Conservation (phyloP, 805 yeast species). For the Wickerhamiella cacticola region DNA sequence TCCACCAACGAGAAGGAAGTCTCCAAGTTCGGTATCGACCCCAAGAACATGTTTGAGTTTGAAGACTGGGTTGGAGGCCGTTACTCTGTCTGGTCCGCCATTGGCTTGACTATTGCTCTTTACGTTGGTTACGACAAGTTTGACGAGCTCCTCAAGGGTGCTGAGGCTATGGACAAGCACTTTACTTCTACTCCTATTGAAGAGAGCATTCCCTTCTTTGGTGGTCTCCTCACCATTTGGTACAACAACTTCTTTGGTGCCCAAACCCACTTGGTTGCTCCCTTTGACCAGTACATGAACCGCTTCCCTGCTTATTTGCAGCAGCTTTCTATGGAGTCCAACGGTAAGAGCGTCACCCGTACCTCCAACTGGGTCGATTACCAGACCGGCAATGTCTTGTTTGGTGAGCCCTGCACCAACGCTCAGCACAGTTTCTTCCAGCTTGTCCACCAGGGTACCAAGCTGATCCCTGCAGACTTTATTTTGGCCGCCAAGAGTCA, state of each 20-base stretch:
- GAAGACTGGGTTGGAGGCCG: conserved; percentile 99
- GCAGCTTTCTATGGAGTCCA: conserved; percentile 97
- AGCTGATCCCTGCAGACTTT: conserved; percentile 93
- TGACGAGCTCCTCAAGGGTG: conserved; percentile 86
- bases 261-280: conserved; percentile 96
- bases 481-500: conserved; percentile 95
- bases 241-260: conserved; percentile 97
- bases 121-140: conserved; percentile 95
- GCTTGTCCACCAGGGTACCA: conserved; percentile 97
- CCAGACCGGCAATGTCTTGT: conserved; percentile 89
- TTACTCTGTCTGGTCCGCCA: conserved; percentile 99
- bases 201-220: conserved; percentile 82
- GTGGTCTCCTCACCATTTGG: conserved; percentile 94
- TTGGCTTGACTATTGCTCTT: conserved; percentile 89
- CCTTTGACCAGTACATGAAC: conserved; percentile 97
- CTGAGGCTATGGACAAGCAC: conserved; percentile 92
- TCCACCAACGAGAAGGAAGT: conserved; percentile 90
- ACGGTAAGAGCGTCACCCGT: conserved; percentile 95
- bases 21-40: conserved; percentile 89
- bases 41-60: conserved; percentile 96
- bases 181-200: conserved; percentile 74
- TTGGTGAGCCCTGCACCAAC: conserved; percentile 98
- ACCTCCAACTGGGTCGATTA: conserved; percentile 82
- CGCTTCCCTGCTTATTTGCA: conserved; percentile 99
- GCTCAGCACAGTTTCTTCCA: conserved; percentile 99